A percentile compares a stretch with the other conserved stretches of the same genome.
Conservation (phyloP, 1,139 yeast species). For the Kluyveromyces sp. region DNA sequence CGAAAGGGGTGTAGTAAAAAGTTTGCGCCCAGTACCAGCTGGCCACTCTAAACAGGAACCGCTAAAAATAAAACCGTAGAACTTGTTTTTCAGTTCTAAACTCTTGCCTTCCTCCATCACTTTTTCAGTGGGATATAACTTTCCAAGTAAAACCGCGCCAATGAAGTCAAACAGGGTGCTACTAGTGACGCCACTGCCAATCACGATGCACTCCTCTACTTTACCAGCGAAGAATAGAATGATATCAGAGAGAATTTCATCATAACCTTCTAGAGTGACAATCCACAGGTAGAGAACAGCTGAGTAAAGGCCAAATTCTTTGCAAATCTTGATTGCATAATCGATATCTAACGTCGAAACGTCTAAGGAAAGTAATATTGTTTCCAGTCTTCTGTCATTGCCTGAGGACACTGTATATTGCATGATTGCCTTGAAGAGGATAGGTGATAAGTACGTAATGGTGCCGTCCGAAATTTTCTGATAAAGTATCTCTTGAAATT, state of each 20-base stretch:
- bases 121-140: slow-evolving; percentile 68
- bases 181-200: slow-evolving; percentile 10
- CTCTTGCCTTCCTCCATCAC: slow-evolving; percentile 32
- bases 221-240: slow-evolving; percentile 13
- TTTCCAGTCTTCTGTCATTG: slow-evolving; percentile 49
- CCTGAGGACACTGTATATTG: slow-evolving; percentile 38
- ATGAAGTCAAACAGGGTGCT: slow-evolving; percentile 40
- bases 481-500: slow-evolving; percentile 47
- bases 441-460: slow-evolving; percentile 51
- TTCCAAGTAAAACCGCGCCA: slow-evolving; percentile 63
- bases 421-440: slow-evolving; percentile 53
- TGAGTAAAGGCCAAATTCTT: slow-evolving; percentile 47
- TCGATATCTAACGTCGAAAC: slow-evolving; percentile 66
- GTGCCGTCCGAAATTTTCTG: slow-evolving; percentile 43
- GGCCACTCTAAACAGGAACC: slow-evolving; percentile 48
- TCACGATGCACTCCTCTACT: slow-evolving; percentile 9
- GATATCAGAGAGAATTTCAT: slow-evolving; percentile 53
- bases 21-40: slow-evolving; percentile 21
- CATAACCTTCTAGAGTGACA: slow-evolving; percentile 54
- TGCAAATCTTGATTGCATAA: slow-evolving; percentile 55
- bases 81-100: slow-evolving; percentile 38
- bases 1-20: slow-evolving; percentile 17
- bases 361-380: slow-evolving; percentile 60
- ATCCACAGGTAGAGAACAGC: slow-evolving; percentile 66
- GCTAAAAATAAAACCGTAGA: slow-evolving; percentile 52